Evolutionary conservation across 2,329 filamentous ascomycete genomes (phyloP), one percentile per base, ranked within the genome.

Genomic region (Xylariaceae sp.): DNA sequence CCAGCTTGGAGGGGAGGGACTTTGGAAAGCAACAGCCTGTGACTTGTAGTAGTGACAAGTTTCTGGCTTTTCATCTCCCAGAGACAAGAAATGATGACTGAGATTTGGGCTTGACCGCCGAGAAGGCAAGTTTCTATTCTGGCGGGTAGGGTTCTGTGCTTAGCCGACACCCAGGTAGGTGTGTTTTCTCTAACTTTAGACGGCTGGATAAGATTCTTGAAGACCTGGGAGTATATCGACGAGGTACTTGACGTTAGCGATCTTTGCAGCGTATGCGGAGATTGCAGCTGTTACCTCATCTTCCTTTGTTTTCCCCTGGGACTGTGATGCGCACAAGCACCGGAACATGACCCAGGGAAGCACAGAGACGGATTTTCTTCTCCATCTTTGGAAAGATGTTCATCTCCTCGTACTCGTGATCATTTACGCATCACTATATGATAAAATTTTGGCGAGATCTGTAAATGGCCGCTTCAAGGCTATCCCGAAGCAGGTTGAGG

Each of bases 261-360:
- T 58, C 59, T 63, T 61, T 64, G 57, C 63, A 63, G 64, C 69
- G 60, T 49, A 67, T 66, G 67, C 63, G 68, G 67, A 71, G 66
- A 67, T 66, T 71, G 69, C 70, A 74, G 70, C 68, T 72, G 70
- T 72, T 70, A 74, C 70, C 68, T 70, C 64, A 67, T 60, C 57
- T 58, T 61, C 60, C 63, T 66, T 67, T 71, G 64, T 66, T 71
- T 72, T 64, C 67, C 67, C n/a, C 68, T 71, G 67, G 67, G 70
- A 67, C 67, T 62, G 65, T 62, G 62, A 59, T 63, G 68, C 53
- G 72, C 72, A 75, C 74, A 75, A 72, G 64, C 65, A 71, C 69
- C 71, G 61, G 64, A 70, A 71, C 65, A 70, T 44, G 64, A 66
- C 70, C 68, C 70, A 70, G 61, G 67, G 67, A 66, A 59, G 58